Percentiles rank a stretch among this genome's conserved stretches.
Evolutionary conservation across 257 asterid genomes (phyloP).

Genomic region (Marsdenia floribunda): DNA sequence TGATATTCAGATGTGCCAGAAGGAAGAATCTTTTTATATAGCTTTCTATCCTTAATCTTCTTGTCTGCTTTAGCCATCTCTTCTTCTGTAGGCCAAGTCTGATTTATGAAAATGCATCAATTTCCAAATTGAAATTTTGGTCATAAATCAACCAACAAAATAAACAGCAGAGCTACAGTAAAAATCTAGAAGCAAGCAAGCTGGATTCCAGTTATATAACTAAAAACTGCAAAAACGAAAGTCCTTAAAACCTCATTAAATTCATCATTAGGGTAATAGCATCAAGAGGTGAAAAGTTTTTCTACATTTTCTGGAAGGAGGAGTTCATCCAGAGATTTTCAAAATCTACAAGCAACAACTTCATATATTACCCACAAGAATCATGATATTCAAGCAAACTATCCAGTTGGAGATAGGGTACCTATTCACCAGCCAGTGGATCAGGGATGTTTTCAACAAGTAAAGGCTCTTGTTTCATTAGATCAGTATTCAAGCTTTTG

Average conservation of each 20-base stretch:
- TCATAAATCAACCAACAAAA: constrained; percentile 8
- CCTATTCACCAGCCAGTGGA: constrained; percentile 97
- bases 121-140: constrained; percentile 20
- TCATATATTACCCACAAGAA: not conserved
- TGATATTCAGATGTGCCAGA: constrained; percentile 88
- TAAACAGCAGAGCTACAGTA: not conserved
- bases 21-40: constrained; percentile 62
- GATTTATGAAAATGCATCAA: constrained; percentile 19
- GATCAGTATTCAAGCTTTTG: constrained; percentile 68
- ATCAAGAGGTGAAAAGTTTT: not conserved
- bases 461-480: constrained; percentile 81
- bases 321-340: not conserved
- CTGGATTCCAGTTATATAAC: not conserved
- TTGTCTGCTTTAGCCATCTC: constrained; percentile 92
- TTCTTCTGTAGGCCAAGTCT: constrained; percentile 99
- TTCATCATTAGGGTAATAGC: not conserved
- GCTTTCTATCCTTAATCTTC: constrained; percentile 43
- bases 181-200: not conserved
- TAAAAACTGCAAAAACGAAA: not conserved
- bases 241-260: not conserved
- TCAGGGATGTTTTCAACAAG: constrained; percentile 77
- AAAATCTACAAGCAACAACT: not conserved
- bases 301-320: not conserved
- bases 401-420: constrained; percentile 11
- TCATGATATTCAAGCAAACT: not conserved